These are phyloP conservation scores for Zygoascus meyerae DNA, from an alignment of 1,139 yeast species.

Conservation along the genomic window DNA sequence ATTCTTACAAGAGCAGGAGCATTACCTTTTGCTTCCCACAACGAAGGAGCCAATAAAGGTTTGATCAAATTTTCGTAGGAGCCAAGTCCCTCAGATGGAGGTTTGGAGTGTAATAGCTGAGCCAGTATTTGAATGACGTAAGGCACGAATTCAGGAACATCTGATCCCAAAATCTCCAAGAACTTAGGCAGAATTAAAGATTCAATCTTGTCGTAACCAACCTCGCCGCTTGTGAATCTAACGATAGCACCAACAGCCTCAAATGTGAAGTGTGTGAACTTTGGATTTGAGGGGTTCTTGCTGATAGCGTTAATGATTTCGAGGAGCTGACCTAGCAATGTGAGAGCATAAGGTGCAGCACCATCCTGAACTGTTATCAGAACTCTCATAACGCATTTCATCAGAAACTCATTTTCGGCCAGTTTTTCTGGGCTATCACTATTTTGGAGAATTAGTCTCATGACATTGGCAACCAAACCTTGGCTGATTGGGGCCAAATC, in stretches of 20 bases:
- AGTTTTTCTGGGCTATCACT: slow-evolving; percentile 75
- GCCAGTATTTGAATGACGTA: slow-evolving; percentile 87
- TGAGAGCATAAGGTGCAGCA: slow-evolving; percentile 38
- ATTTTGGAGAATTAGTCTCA: slow-evolving; percentile 56
- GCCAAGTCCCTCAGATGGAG: slow-evolving; percentile 32
- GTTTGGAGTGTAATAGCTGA: slow-evolving; percentile 62
- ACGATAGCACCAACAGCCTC: slow-evolving; percentile 79
- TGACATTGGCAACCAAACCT: slow-evolving; percentile 56
- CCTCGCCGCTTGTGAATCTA: slow-evolving; percentile 42
- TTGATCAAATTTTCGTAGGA: slow-evolving; percentile 56
- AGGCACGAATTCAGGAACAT: slow-evolving; percentile 91
- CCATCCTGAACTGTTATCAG: slow-evolving; percentile 69
- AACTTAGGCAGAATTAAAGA: slow-evolving; percentile 60
- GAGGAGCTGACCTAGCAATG: slow-evolving; percentile 55
- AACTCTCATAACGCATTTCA: slow-evolving; percentile 84
- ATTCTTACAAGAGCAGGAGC: slow-evolving; percentile 88
- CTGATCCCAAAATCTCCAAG: slow-evolving; percentile 64
- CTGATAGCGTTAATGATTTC: slow-evolving; percentile 65
- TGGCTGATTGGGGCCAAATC: slow-evolving; percentile 60
- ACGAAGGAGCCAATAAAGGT: slow-evolving; percentile 79
- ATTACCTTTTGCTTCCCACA: slow-evolving; percentile 92
- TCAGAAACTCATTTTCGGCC: slow-evolving; percentile 90
- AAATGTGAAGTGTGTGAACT: slow-evolving; percentile 83
- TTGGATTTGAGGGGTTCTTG: slow-evolving; percentile 92
- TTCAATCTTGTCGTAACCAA: slow-evolving; percentile 41